phyloP scores from a whole-genome alignment of 169 alveolate species.

The Cryptosporidium tyzzeri region DNA sequence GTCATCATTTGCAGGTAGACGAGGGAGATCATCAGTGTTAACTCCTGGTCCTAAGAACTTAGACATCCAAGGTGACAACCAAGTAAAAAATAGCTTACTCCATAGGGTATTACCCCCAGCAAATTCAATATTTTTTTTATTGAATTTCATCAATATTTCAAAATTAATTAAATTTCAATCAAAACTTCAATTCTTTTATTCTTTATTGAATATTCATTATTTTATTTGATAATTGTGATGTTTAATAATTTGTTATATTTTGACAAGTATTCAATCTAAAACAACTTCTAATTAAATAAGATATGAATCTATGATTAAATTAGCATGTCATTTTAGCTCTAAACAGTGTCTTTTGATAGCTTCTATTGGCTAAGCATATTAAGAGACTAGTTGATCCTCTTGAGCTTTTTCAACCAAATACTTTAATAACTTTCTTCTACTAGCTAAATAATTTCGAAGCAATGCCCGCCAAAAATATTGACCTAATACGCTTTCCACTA shows the following conservation, averaged over 20 bases:
- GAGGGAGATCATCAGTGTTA: constrained; percentile 62
- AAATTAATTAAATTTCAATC: not conserved
- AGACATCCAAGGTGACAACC: constrained; percentile 74
- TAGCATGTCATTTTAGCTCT: not conserved
- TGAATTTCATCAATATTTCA: not conserved
- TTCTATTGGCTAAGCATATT: not conserved
- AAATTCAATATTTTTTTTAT: constrained; percentile 3
- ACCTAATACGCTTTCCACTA: constrained; percentile 29
- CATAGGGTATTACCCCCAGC: constrained; percentile 65
- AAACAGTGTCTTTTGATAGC: not conserved
- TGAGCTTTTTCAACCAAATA: not conserved
- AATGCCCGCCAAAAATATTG: not conserved
- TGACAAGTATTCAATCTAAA: not conserved
- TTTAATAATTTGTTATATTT: not conserved
- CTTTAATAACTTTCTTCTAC: not conserved
- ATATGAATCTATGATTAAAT: not conserved
- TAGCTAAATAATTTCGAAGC: not conserved
- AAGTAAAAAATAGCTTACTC: constrained; percentile 55
- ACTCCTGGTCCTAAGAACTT: constrained; percentile 46
- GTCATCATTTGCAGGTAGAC: constrained; percentile 47
- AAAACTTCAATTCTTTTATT: not conserved
- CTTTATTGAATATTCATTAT: not conserved
- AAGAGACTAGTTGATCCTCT: not conserved
- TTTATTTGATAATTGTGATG: not conserved
- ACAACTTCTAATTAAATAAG: not conserved